Evolutionary conservation across 805 yeast species (phyloP), one percentile per base, ranked within the genome.

Genomic region (Debaryomyces castellii): DNA sequence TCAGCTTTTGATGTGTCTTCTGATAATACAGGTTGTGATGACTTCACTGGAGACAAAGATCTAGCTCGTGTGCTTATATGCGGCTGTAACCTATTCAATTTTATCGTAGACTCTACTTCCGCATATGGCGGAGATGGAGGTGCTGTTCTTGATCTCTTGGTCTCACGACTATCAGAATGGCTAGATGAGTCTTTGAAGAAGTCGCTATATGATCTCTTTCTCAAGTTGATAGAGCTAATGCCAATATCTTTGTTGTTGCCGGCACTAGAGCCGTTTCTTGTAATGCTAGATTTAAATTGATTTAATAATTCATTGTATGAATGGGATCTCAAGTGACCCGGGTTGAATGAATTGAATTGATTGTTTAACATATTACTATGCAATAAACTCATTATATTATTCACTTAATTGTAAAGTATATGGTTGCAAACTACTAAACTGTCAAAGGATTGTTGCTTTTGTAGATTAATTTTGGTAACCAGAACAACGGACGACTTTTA

Each of bases 131-230:
- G 69, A 14, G 74, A 70, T 10, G 78, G 74, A 27, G 78, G 78
- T 3, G 78, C 77, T 8, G 78, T 73, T 54, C 70, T 63, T n/a
- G 76, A 63, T 41, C 75, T 59, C 53, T 74, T 74, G 37, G 35
- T 43, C 47, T 47, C 44, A 5, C 18, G 20, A 8, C 11, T 10
- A 5, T 22, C 41, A 21, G 23, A 18, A 3, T 21, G 18, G 12
- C 27, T 43, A 16, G 40, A 23, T 30, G 45, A 40, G n/a, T 52
- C 56, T 18, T 46, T 47, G 14, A 43, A 36, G 25, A 55, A 46
- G 39, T 66, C 73, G 44, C 62, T 57, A 43, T 57, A 57, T 6
- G 65, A 55, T 45, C 73, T 58, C 45, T 66, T 67, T 43, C 55
- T 60, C 25, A 49, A 45, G 36, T 48, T 43, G 33, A 34, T 5